A percentile compares a stretch with the other conserved stretches of the same genome.
These are phyloP conservation scores for Cenococcum geophilum DNA, from an alignment of 495 filamentous ascomycete genomes.

Conservation along the genomic window DNA sequence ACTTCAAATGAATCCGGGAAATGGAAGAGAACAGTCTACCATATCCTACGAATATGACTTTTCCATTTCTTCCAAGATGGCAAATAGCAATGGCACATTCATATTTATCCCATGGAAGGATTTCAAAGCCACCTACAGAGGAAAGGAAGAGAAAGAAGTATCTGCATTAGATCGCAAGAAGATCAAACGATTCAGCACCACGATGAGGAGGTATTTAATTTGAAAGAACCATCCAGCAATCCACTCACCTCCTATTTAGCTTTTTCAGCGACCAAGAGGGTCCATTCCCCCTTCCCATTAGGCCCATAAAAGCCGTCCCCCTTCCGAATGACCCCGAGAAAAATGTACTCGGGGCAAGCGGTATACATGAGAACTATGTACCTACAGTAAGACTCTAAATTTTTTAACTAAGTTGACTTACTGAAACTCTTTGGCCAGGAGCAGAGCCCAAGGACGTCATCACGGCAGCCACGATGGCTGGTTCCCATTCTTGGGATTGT, in stretches of 20 bases:
- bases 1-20: slow-evolving; percentile 48
- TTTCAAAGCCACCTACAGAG: slow-evolving; percentile 67
- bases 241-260: slow-evolving; percentile 10
- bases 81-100: slow-evolving; percentile 11
- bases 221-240: slow-evolving; percentile 2
- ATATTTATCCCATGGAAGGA: slow-evolving; percentile 53
- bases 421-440: not conserved
- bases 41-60: slow-evolving; percentile 56
- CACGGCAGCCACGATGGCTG: not conserved
- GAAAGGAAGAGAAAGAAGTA: slow-evolving; percentile 53
- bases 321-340: not conserved
- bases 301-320: slow-evolving; percentile 44
- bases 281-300: slow-evolving; percentile 54
- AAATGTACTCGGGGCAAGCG: not conserved
- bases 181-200: slow-evolving; percentile 63
- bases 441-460: not conserved
- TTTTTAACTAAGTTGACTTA: not conserved
- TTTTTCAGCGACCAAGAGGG: slow-evolving; percentile 74
- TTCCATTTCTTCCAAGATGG: slow-evolving; percentile 13
- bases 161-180: slow-evolving; percentile 48
- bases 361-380: not conserved
- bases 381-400: not conserved
- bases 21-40: slow-evolving; percentile 56
- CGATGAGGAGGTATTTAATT: slow-evolving; percentile 65
- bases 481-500: not conserved